These are phyloP conservation scores for Emericellopsis cladophorae DNA, from an alignment of 2,329 filamentous ascomycete genomes.

Conservation along the genomic window DNA sequence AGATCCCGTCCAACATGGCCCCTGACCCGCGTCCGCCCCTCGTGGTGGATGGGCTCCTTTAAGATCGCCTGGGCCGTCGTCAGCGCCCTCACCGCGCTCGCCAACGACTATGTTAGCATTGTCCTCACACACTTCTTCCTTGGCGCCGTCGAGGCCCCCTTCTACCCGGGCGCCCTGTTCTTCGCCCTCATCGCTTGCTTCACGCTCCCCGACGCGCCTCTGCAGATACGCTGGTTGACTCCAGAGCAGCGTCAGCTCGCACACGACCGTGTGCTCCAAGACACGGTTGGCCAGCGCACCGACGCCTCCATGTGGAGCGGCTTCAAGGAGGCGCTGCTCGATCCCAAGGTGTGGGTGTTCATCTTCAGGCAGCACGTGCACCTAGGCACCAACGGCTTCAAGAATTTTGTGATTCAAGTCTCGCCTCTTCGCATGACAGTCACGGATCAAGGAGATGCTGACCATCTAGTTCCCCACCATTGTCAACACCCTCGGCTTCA, in stretches of 20 bases:
- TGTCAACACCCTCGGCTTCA: conserved; percentile 21
- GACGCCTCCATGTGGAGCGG: conserved; percentile 26
- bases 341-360: conserved; percentile 35
- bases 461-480: conserved; percentile 4
- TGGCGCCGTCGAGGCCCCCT: conserved; percentile 42
- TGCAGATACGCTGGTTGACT: conserved; percentile 26
- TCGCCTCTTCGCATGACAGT: no score
- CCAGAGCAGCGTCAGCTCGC: conserved; percentile 31
- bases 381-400: conserved; percentile 32
- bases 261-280: conserved; percentile 25
- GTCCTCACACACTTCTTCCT: conserved; percentile 29
- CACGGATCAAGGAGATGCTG: no score
- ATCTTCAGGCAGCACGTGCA: conserved; percentile 38
- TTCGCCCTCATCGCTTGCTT: conserved; percentile 14
- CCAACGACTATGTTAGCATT: conserved; percentile 27
- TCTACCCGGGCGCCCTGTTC: conserved; percentile 27
- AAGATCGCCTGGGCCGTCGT: conserved; percentile 10
- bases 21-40: conserved; percentile 28
- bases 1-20: conserved; percentile 23
- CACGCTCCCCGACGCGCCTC: conserved; percentile 22
- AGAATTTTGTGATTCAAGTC: conserved; percentile 20
- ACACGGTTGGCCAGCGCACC: conserved; percentile 28
- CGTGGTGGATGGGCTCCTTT: conserved; percentile 11
- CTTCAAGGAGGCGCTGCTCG: conserved; percentile 27
- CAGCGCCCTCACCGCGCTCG: conserved; percentile 23